Conservation (phyloP, 768 basidiomycete genomes). For the Mrakia blollopis region DNA sequence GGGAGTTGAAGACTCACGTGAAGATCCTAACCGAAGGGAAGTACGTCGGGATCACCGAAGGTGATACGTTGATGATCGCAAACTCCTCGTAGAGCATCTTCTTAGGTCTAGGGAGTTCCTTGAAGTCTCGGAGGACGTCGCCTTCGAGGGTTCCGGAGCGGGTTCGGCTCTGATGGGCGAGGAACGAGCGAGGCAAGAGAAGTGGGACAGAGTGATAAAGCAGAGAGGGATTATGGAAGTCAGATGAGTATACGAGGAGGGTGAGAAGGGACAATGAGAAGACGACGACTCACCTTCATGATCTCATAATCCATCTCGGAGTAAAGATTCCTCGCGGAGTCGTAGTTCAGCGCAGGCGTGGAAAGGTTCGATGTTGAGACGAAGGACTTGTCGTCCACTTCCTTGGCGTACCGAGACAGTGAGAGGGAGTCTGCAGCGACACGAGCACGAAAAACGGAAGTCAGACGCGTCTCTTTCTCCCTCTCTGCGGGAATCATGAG, state of each 20-base stretch:
- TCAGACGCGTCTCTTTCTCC: background rate
- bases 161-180: constrained; percentile 32
- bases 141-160: constrained; percentile 52
- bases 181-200: background rate
- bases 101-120: constrained; percentile 49
- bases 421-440: background rate
- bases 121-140: constrained; percentile 61
- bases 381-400: constrained; percentile 11
- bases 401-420: background rate
- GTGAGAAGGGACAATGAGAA: background rate
- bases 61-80: constrained; percentile 70
- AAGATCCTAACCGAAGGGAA: constrained; percentile 74
- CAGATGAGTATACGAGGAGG: too few species aligned
- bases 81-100: constrained; percentile 59
- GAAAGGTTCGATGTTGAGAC: background rate
- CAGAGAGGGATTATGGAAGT: background rate
- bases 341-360: background rate
- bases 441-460: too few species aligned
- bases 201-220: too few species aligned
- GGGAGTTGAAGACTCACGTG: constrained; percentile 50
- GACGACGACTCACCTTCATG: background rate
- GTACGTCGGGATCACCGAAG: constrained; percentile 84
- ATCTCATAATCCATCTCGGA: constrained; percentile 1
- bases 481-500: background rate
- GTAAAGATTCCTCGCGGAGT: background rate